Evolutionary conservation across 306 rosid species (phyloP).

Genomic region (Vigna trinervia): DNA sequence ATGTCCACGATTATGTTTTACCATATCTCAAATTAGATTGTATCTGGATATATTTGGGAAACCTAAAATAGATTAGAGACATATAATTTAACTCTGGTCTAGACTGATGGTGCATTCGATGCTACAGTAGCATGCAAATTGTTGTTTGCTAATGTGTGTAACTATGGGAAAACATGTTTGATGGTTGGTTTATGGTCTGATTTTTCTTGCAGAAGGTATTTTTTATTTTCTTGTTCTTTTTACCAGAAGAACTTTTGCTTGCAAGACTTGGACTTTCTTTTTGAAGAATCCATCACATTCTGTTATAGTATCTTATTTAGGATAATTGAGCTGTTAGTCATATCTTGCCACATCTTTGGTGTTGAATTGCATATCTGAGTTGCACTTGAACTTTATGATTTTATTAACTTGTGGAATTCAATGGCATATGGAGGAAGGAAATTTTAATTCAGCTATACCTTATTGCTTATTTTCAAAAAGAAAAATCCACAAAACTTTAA

Average conservation of each 20-base stretch:
- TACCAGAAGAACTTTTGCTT: neutral
- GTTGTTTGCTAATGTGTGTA: slow-evolving; percentile 19
- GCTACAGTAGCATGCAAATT: slow-evolving; percentile 15
- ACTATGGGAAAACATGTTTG: slow-evolving; percentile 5
- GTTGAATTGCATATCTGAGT: slow-evolving; percentile 28
- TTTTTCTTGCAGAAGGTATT: neutral
- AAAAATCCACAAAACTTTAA: neutral
- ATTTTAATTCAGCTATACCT: slow-evolving; percentile 5
- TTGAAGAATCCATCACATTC: neutral
- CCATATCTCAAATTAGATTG: neutral
- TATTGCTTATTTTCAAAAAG: neutral
- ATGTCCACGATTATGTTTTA: neutral
- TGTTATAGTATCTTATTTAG: slow-evolving; percentile 15
- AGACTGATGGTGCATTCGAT: slow-evolving; percentile 15
- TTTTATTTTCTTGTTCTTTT: neutral
- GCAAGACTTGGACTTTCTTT: slow-evolving; percentile 1
- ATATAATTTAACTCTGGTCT: neutral
- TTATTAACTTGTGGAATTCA: slow-evolving; percentile 5
- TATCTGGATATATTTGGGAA: neutral
- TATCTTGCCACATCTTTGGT: slow-evolving; percentile 22
- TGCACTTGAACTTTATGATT: slow-evolving; percentile 10
- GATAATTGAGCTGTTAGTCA: slow-evolving; percentile 10
- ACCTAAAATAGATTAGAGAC: neutral
- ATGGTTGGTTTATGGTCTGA: neutral
- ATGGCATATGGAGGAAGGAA: neutral